Evolutionary conservation across 2,329 filamentous ascomycete species (phyloP), one percentile per base, ranked within the genome.

Genomic region (Trichoderma sp.): DNA sequence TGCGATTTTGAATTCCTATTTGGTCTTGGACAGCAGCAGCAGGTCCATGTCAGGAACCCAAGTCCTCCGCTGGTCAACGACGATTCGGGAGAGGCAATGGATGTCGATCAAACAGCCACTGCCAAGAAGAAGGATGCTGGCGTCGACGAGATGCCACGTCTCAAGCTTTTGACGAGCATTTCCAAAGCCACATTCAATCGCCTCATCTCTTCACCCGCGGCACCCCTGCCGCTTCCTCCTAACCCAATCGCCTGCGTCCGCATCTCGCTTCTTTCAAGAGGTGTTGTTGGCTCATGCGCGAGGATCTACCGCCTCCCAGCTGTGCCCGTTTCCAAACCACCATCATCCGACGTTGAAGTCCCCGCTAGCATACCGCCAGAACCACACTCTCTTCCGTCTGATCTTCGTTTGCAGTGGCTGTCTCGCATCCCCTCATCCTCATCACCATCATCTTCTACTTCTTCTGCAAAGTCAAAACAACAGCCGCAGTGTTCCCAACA

Each of bases 1-100:
- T 97, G 92, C 79, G 93, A 97, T 75, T 97, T 93, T 86, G 90
- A 93, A 75, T 81, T 82, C 39, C 78, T 96, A n/a, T 83, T 93
- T 66, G 78, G 70, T 6, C 70, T 76, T 14, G 55, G 66, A 28
- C 66, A 68, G 8, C 32, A 68, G 63, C 66, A 71, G 8, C 43
- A 54, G 69, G 14, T 26, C 26, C 32, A 14, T 28, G 46, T 11
- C 26, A 70, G 39, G 52, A 69, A 13, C 61, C 43, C 26, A 10
- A 58, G 72, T 16, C 74, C 72, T 14, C 65, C 56, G 24, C 37
- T 69, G 6, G 63, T 72, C 18, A 73, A 72, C 10, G 16, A n/a
- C 14, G 70, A 67, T 18, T 64, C 71, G n/a, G 73, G 77, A 8
- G 76, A 77, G 46, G 71, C 73, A 34, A 80, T 80, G 78, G 77